Base-by-base conservation (phyloP, 2,329 filamentous ascomycete genomes). In the Aspergillus flavus region DNA sequence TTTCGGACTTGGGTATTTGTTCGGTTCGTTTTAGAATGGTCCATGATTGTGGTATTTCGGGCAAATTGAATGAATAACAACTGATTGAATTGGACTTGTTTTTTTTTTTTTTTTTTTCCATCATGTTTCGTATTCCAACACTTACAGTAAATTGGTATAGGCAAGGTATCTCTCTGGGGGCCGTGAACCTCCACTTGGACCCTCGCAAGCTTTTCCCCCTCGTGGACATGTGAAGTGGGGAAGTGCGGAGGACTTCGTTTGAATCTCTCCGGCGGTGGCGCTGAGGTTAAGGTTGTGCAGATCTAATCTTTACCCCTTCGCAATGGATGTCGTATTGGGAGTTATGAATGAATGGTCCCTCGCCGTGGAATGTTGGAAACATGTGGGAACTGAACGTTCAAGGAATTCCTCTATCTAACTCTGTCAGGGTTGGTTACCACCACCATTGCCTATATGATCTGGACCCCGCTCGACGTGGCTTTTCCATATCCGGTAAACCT, bases 11-110 rank as follows among this genome's bases (percentile, higher is more conserved):
- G 57, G 64, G 59, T 46, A 57, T 63, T 61, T 59, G 60, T 52
- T 60, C 59, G 59, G 57, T 55, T 66, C 61, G 54, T 52, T 63
- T 10, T 62, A 61, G 50, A 62, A 36, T 55, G 52, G 11, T 55
- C 36, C 34, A 55, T 57, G 53, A 41, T 41, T 58, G 34, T 62
- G 59, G 55, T 61, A 52, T 61, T 56, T 34, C 52, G 59, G 59
- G 59, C 59, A 55, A 55, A 55, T 55, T 39, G 32, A 55, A 36
- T 54, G 52, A 54, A 21, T 26, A 26, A 55, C 52, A 36, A 23
- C 26, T 16, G 30, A 21, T 52, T n/a, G 26, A n/a, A 32, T 52
- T 52, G 26, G 26, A 50, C 45, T 23, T 46, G 23, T 28, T 21
- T 21, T 21, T 28, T 23, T 46, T 28, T 23, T 46, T 28, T 28